Evolutionary conservation across 2,329 filamentous ascomycete species (phyloP).

Genomic region (Cladosporium sphaerospermum): DNA sequence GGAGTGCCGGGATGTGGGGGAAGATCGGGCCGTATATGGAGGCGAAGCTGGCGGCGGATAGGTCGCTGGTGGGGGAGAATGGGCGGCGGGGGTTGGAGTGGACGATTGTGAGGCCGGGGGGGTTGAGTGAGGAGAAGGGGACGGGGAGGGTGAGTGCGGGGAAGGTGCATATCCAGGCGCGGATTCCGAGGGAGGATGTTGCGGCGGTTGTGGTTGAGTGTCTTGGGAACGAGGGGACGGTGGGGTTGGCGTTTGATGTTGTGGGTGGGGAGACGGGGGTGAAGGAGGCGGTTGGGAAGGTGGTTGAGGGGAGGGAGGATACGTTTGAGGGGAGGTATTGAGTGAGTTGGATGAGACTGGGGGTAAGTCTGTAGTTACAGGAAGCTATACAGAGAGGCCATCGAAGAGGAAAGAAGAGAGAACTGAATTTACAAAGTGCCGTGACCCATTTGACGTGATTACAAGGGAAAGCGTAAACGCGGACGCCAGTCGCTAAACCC

Average conservation of each 20-base stretch:
- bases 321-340: slow-evolving; percentile 31
- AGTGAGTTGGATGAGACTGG: not conserved
- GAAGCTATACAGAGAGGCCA: too few relatives aligned
- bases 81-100: slow-evolving; percentile 35
- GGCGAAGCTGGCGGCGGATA: slow-evolving; percentile 41
- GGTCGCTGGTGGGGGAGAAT: slow-evolving; percentile 35
- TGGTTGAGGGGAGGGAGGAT: slow-evolving; percentile 32
- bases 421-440: not conserved
- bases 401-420: too few relatives aligned
- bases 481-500: not conserved
- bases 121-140: slow-evolving; percentile 42
- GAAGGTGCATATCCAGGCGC: slow-evolving; percentile 33
- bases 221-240: slow-evolving; percentile 43
- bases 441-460: not conserved
- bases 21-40: slow-evolving; percentile 36
- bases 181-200: slow-evolving; percentile 52
- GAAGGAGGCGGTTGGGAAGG: slow-evolving; percentile 34
- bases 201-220: slow-evolving; percentile 53
- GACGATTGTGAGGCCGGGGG: slow-evolving; percentile 41
- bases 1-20: slow-evolving; percentile 35
- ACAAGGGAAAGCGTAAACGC: not conserved
- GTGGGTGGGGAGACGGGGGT: slow-evolving; percentile 37
- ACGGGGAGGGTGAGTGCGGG: slow-evolving; percentile 39
- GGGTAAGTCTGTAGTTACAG: not conserved
- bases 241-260: slow-evolving; percentile 40